phyloP scores from a whole-genome alignment of 148 eudicot species.

The Chenopodium formosanum region DNA sequence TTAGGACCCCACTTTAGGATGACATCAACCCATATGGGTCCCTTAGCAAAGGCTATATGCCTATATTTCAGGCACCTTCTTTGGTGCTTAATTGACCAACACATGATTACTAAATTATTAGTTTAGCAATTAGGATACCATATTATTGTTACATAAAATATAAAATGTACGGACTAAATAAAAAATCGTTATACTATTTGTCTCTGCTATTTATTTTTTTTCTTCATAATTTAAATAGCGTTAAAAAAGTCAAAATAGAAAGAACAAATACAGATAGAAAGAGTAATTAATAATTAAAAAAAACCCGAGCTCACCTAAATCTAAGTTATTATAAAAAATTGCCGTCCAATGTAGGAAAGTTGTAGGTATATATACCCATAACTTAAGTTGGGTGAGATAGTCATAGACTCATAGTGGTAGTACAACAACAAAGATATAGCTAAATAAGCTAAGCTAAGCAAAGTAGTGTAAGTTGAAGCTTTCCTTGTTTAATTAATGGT shows the following conservation, averaged over 20 bases:
- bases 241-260: too few species aligned
- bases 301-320: neutral
- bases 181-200: too few species aligned
- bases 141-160: neutral
- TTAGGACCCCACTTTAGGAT: slow-evolving; percentile 7
- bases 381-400: slow-evolving; percentile 26
- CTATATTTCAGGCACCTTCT: slow-evolving; percentile 32
- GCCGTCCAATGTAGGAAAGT: slow-evolving; percentile 19
- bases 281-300: too few species aligned
- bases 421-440: slow-evolving; percentile 13
- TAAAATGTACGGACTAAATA: too few species aligned
- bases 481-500: slow-evolving; percentile 9
- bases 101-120: slow-evolving; percentile 29
- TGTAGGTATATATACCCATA: slow-evolving; percentile 20
- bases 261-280: too few species aligned
- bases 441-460: neutral
- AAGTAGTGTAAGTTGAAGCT: neutral
- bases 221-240: too few species aligned
- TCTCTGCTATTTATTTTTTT: too few species aligned
- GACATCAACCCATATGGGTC: slow-evolving; percentile 13
- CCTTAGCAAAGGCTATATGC: slow-evolving; percentile 19
- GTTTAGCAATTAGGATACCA: neutral
- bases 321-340: neutral
- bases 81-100: slow-evolving; percentile 37
- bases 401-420: neutral